Base-by-base conservation (phyloP, 768 basidiomycete species). In the Hericium rajendrae region DNA sequence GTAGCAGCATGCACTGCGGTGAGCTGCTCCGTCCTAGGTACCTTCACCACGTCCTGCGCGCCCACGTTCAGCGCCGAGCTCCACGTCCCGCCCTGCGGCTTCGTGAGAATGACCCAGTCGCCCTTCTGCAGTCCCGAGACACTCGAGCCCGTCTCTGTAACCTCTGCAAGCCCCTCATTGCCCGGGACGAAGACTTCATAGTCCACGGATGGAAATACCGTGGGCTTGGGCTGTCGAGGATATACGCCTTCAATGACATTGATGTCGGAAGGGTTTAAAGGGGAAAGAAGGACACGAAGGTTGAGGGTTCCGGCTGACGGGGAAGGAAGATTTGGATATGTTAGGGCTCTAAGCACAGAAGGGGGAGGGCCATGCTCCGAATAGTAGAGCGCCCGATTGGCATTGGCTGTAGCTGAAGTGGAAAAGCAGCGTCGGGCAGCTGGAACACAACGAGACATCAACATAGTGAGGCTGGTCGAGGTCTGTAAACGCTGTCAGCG, bases 221-320 rank as follows among this genome's bases (percentile, higher is more conserved):
- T 66, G 26, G 69, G 71, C 6, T 62, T 66, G 0, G 88, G 86
- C 59, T 80, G 83, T 9, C 78, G 66, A 0, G 91, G 91, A 65
- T 91, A 92, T n/a, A 87, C 80, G 15, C 90, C 90, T 67, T 91
- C 84, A 38, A 91, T 76, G 56, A 86, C 84, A 59, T 91, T 91
- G 66, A 89, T 68, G 59, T 92, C 91, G 15, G 90, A 82, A 3
- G 89, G 90, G 67, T 92, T 91, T 57, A 92, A 80, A 9, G 90
- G 86, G 5, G 87, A 77, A 20, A 89, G 76, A 12, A 86, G 72
- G 66, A 86, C 81, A 60, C 76, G 78, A 67, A 92, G 67, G 66
- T 88, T 88, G 38, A 83, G 70, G 0, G 84, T 78, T 56, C 74
- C 70, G n/a, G 81, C 73, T 6, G 74, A 64, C 1, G 88, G 86